Evolutionary conservation across 768 basidiomycete species (phyloP), one percentile per base, ranked within the genome.

Genomic region (Termitomyces sp.): DNA sequence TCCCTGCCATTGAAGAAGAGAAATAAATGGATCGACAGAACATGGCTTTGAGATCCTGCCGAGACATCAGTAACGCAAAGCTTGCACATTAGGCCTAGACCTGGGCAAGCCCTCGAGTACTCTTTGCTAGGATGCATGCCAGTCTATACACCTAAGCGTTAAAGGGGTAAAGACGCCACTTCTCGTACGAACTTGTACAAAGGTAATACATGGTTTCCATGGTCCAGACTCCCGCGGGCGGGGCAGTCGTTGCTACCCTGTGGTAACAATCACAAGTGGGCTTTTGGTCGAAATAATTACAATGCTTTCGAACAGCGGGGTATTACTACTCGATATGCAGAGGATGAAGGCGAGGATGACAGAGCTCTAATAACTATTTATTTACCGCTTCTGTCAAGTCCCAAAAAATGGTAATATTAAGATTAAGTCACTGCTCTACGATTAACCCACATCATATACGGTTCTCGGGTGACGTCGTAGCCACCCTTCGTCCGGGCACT

Each of bases 371-470:
- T 31, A 20, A 45, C 34, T 55, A 45, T 33, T 41, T 55, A 45
- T 33, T 41, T 34, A 44, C 36, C 48, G 16, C 45, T 20, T 24
- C 18, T 37, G 18, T 31, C 47, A 47, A 46, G 18, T 56, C 18
- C n/a, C 53, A 37, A 39, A 47, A 46, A 46, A 15, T 47, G 51
- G 15, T 30, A 33, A 50, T 41, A 46, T 70, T 61, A 79, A 50
- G 78, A 73, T 55, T 75, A 67, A 66, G 76, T 77, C 46, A 80
- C 76, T 48, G 90, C 89, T 69, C 86, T 81, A 65, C 88, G 88
- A 68, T 94, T 94, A 59, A 85, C 84, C 92, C 93, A 94, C 72
- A 79, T 75, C 91, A 94, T 92, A 69, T 94, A 94, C 24, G 91
- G 87, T 68, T 93, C 90, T 66, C 90, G 83, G 34, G 79, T 75